Evolutionary conservation across 208 protist genomes (phyloP), one percentile per base, ranked within the genome.

Genomic region (Endotrypanum monterogeii): DNA sequence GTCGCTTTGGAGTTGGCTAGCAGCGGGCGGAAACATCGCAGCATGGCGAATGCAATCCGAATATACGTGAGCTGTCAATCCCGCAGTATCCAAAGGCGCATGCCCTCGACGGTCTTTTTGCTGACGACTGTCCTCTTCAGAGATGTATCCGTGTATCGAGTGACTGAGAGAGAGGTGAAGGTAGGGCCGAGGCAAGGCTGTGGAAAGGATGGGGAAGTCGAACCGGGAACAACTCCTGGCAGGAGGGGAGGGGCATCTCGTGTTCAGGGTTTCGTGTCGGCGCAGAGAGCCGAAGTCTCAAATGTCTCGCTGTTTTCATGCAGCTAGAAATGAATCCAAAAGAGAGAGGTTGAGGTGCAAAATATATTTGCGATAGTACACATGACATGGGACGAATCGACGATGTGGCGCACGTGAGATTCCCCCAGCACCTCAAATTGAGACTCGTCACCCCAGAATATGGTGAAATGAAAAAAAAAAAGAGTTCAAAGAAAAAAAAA

Each of bases 41-140:
- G 63, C 82, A 83, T 82, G 12, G 16, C 41, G 56, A 39, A 32
- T 32, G 9, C 14, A 25, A 14, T 18, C 50, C 37, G 44, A n/a
- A 46, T n/a, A 65, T 7, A 25, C 8, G 61, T 41, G 65, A 35
- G 35, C 23, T 44, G 35, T 39, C 32, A 63, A 12, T 39, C 20
- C 18, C 3, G 16, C 44, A 48, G 44, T 48, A 63, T 63, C 20
- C 35, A 20, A 1, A 46, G 12, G 18, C 2, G 35, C 35, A 5
- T 35, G 58, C 39, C 14, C 39, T 39, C 58, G 12, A 48, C 44
- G 12, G 12, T n/a, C 25, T 1, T 39, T 7, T 62, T 37, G 18
- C 39, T 8, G 35, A 12, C 58, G 5, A 28, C 5, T 28, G 6
- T 12, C 32, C 4, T 6, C 35, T 2, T 0, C 35, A 44, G 58